phyloP scores from a whole-genome alignment of 805 yeast species.

The Sugiyamaella chiloensis region DNA sequence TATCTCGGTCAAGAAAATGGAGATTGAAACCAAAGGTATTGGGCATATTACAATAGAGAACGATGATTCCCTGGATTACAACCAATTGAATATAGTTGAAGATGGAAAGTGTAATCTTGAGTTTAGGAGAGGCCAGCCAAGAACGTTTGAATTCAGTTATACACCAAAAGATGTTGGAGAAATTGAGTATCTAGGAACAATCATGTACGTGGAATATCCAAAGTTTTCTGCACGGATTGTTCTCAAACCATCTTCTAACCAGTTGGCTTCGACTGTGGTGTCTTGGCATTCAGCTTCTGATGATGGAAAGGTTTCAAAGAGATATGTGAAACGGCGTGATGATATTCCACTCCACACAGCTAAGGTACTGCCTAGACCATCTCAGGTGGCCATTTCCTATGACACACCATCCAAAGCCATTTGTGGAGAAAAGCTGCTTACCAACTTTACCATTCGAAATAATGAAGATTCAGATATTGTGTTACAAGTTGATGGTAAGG shows the following conservation, averaged over 20 bases:
- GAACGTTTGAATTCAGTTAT: constrained; percentile 28
- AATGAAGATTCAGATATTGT: constrained; percentile 27
- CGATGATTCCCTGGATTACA: constrained; percentile 10
- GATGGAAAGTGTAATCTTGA: constrained; percentile 20
- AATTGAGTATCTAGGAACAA: constrained; percentile 15
- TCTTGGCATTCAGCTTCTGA: neutral
- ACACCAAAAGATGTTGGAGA: constrained; percentile 29
- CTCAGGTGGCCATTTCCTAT: constrained; percentile 24
- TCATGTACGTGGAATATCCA: constrained; percentile 4
- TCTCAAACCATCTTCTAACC: neutral
- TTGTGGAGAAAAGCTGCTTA: constrained; percentile 27
- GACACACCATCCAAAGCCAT: constrained; percentile 23
- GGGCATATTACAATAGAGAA: constrained; percentile 14
- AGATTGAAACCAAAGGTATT: constrained; percentile 12
- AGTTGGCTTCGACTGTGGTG: neutral
- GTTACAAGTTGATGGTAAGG: constrained; percentile 20
- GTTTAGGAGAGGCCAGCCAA: constrained; percentile 21
- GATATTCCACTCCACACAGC: constrained; percentile 5
- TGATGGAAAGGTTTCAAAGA: neutral
- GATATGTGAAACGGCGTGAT: constrained; percentile 3
- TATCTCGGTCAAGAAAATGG: constrained; percentile 7
- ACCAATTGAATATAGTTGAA: constrained; percentile 3
- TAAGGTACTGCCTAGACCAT: constrained; percentile 30
- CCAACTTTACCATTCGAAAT: constrained; percentile 22
- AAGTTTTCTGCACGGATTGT: neutral